Base-by-base conservation (phyloP, 2,329 filamentous ascomycete genomes). In the Trichoderma sp. region DNA sequence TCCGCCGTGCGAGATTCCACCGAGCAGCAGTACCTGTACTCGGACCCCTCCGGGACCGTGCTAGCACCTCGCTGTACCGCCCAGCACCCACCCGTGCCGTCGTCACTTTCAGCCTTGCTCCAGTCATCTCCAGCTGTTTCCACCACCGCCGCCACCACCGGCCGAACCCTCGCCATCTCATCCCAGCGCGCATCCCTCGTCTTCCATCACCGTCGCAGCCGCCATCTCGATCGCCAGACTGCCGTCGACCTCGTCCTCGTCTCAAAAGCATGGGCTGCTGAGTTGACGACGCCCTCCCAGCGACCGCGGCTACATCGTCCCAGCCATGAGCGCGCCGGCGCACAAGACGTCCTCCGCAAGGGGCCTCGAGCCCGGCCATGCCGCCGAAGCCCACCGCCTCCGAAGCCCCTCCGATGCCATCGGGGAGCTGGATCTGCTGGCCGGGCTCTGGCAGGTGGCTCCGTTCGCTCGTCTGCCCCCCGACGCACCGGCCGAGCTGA, bases 381-480 rank as follows among this genome's bases (percentile, higher is more conserved):
- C 37, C 46, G 52, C 58, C 52, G 59, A 59, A 46, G 69, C 60
- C 60, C 58, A 71, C 30, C 59, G 60, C 59, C 66, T 61, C 59
- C 61, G 67, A 63, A 54, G 68, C 63, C 68, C 70, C 46, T 68
- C 69, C 18, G 74, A 74, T 71, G 74, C 73, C 70, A 72, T 68
- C 74, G 58, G 75, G 63, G 84, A 86, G 32, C 74, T 79, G 34
- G 85, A 87, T 68, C 75, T 89, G 60, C 76, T 89, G 24, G 83
- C 84, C 60, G 85, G 85, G 13, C 82, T 90, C 37, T 90, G 88
- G 88, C 85, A 87, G 71, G 83, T 87, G 66, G 86, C 86, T 4
- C 84, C 84, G 2, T 90, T 90, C 73, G 82, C 86, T 51, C 83
- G 84, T 63, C 79, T 91, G 52, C 89, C 89, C 1, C 75, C 79